Conservation (phyloP, 225 moss, liverwort and hornwort species). For the Takakia lepidozioides region DNA sequence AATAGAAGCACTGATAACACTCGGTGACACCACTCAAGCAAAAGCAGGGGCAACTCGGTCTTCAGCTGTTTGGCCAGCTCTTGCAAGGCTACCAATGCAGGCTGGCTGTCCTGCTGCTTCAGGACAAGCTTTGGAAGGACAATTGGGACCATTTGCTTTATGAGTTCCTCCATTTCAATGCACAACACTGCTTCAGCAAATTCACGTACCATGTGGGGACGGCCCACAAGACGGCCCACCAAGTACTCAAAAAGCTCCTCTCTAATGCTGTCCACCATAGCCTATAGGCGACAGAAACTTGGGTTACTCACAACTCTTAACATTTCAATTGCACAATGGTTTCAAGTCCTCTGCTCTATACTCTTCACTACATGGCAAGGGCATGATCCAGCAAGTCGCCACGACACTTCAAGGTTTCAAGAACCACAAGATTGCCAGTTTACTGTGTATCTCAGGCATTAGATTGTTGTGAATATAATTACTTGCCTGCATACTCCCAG, state of each 20-base stretch:
- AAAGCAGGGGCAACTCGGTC: conserved; percentile 64
- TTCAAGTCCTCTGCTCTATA: no score
- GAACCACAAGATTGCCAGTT: no score
- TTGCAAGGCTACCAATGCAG: conserved; percentile 68
- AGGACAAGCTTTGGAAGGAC: conserved; percentile 93
- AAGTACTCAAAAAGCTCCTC: conserved; percentile 96
- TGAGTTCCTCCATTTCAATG: conserved; percentile 55
- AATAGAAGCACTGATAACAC: conserved; percentile 85
- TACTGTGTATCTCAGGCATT: no score
- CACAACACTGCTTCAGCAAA: conserved; percentile 78
- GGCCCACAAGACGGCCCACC: conserved; percentile 69
- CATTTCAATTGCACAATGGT: no score
- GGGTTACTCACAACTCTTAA: no score
- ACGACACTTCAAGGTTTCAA: no score
- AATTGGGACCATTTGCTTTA: conserved; percentile 86
- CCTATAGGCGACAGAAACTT: conserved; percentile 16
- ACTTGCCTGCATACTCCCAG: no score
- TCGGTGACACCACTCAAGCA: conserved; percentile 83
- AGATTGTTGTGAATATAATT: no score
- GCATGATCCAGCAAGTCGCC: no score
- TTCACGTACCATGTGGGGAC: conserved; percentile 80
- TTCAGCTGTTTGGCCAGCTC: conserved; percentile 73
- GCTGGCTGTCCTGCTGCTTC: conserved; percentile 71
- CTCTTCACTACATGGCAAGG: no score
- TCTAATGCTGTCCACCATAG: conserved; percentile 66